Conservation (phyloP, 129 eudicot species). For the Dittrichia graveolens region DNA sequence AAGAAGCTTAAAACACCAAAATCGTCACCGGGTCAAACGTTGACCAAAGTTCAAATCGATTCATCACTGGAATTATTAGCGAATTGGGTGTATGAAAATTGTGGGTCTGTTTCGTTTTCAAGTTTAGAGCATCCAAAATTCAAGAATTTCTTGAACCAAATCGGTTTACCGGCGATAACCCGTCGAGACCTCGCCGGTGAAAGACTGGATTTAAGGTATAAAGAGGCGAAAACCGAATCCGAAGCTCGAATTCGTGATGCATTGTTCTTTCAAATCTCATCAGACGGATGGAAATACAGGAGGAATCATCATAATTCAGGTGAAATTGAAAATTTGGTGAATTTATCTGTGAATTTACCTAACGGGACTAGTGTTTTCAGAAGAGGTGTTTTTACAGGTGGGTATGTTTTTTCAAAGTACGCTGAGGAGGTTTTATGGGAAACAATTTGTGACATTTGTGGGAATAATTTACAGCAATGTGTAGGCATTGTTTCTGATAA, state of each 20-base stretch:
- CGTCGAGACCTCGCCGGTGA: constrained; percentile 62
- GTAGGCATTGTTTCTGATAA: constrained; percentile 92
- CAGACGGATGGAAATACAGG: constrained; percentile 79
- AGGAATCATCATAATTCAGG: constrained; percentile 34
- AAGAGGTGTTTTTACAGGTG: constrained; percentile 72
- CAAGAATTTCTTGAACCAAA: constrained; percentile 65
- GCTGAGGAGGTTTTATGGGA: constrained; percentile 92
- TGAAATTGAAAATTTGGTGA: constrained; percentile 69
- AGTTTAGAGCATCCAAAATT: constrained; percentile 87
- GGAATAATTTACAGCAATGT: constrained; percentile 65
- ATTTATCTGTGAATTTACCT: constrained; percentile 77
- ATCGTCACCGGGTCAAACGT: constrained; percentile 62
- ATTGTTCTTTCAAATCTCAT: constrained; percentile 77
- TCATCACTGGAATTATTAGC: constrained; percentile 65
- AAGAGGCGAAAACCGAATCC: constrained; percentile 60
- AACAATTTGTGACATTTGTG: constrained; percentile 67
- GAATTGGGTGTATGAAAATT: constrained; percentile 88
- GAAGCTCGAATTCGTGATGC: constrained; percentile 86
- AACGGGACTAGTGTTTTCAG: constrained; percentile 88
- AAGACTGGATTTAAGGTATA: constrained; percentile 70
- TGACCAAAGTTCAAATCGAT: constrained; percentile 73
- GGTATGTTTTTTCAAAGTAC: constrained; percentile 71
- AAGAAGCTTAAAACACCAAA: constrained; percentile 82
- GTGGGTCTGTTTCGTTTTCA: constrained; percentile 80
- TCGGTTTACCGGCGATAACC: constrained; percentile 69